These are phyloP conservation scores for Ceratocystis colombiana DNA, from an alignment of 2,329 filamentous ascomycete species.

Conservation along the genomic window DNA sequence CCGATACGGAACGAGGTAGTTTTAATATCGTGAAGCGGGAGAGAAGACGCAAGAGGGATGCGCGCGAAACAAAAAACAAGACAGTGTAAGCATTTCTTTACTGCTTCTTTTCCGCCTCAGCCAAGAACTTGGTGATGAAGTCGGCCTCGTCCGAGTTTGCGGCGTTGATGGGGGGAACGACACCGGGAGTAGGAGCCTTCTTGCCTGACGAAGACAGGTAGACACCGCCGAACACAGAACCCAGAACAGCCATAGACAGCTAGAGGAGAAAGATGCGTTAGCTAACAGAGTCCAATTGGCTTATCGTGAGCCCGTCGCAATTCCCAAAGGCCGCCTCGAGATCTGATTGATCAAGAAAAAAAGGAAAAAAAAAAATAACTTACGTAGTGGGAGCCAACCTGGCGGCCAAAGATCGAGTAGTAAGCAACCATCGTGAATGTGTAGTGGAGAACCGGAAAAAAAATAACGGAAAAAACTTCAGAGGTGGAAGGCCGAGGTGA, in stretches of 20 bases:
- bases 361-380: conserved; percentile 31
- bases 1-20: not conserved
- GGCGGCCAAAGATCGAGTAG: conserved; percentile 49
- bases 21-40: not conserved
- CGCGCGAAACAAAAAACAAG: conserved; percentile 2
- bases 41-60: not conserved
- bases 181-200: conserved; percentile 36
- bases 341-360: not conserved
- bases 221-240: conserved; percentile 41
- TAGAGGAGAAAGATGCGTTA: conserved; percentile 19
- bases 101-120: conserved; percentile 24
- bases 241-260: conserved; percentile 50
- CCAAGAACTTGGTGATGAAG: conserved; percentile 51
- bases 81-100: conserved; percentile 6
- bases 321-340: not conserved
- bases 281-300: conserved; percentile 24
- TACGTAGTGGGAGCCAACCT: conserved; percentile 53
- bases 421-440: conserved; percentile 26
- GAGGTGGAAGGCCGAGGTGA: not conserved
- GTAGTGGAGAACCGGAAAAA: not conserved
- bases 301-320: not conserved
- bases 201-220: conserved; percentile 39
- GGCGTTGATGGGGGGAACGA: conserved; percentile 51
- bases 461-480: not conserved
- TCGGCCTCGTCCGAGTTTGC: conserved; percentile 53